Conservation (phyloP, 768 basidiomycete genomes). For the Phaeotremella skinneri region DNA sequence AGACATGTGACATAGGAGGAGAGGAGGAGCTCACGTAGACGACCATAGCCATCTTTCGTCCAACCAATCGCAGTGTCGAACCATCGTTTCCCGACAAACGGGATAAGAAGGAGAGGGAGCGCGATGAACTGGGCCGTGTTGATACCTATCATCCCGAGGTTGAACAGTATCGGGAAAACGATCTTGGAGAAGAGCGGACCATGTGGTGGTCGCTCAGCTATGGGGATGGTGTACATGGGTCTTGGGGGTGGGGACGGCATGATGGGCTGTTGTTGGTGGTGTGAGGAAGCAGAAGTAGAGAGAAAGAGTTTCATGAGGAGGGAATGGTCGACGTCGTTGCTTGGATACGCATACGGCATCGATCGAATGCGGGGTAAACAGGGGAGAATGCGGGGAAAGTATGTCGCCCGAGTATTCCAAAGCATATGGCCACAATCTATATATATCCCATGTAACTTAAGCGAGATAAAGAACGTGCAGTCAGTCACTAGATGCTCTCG, state of each 20-base stretch:
- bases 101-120: conserved; percentile 64
- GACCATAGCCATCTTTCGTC: conserved; percentile 79
- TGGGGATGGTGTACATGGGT: conserved; percentile 50
- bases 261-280: too few species aligned
- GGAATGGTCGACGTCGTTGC: too few species aligned
- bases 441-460: too few species aligned
- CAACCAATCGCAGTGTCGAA: conserved; percentile 72
- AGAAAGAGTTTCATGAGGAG: not conserved
- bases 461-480: too few species aligned
- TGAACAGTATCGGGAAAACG: conserved; percentile 54
- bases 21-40: conserved; percentile 57
- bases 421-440: too few species aligned
- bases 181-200: conserved; percentile 32
- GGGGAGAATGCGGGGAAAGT: not conserved
- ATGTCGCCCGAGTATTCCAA: too few species aligned
- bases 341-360: too few species aligned
- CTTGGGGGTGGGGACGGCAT: not conserved
- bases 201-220: conserved; percentile 44
- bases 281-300: too few species aligned
- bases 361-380: not conserved
- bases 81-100: conserved; percentile 59
- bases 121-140: conserved; percentile 71
- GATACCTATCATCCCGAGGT: conserved; percentile 66
- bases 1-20: not conserved
- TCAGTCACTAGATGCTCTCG: too few species aligned